Conservation (phyloP, 1,284 basidiomycete genomes). For the Cronartium quercuum region DNA sequence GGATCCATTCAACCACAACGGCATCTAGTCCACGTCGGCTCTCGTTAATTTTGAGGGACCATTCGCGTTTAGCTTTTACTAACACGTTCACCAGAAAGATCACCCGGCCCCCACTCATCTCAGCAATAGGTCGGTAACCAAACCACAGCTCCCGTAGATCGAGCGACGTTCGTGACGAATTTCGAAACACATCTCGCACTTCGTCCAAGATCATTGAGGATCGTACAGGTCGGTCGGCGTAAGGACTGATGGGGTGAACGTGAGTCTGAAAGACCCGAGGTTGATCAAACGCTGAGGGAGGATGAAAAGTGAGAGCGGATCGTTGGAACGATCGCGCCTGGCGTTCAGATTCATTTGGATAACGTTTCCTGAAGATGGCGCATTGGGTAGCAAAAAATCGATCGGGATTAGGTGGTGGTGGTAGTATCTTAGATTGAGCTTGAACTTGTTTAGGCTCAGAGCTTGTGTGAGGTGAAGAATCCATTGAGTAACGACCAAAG, state of each 20-base stretch:
- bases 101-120: neutral
- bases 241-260: neutral
- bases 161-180: neutral
- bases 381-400: slow-evolving; percentile 29
- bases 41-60: neutral
- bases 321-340: neutral
- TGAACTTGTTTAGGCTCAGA: neutral
- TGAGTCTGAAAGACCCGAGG: neutral
- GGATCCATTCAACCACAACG: neutral
- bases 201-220: neutral
- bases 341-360: neutral
- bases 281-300: neutral
- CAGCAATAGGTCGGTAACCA: neutral
- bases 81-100: neutral
- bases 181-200: neutral
- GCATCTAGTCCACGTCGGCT: neutral
- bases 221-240: neutral
- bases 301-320: neutral
- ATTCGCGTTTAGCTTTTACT: neutral
- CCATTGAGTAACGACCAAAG: neutral
- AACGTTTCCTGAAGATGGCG: slow-evolving; percentile 5
- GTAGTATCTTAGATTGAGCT: neutral
- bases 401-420: slow-evolving; percentile 8
- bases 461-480: neutral
- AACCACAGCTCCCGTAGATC: neutral